A percentile compares a stretch with the other conserved stretches of the same genome.
Evolutionary conservation across 164 flowering plant genomes (phyloP).

Genomic region (Liriodendron chinense): DNA sequence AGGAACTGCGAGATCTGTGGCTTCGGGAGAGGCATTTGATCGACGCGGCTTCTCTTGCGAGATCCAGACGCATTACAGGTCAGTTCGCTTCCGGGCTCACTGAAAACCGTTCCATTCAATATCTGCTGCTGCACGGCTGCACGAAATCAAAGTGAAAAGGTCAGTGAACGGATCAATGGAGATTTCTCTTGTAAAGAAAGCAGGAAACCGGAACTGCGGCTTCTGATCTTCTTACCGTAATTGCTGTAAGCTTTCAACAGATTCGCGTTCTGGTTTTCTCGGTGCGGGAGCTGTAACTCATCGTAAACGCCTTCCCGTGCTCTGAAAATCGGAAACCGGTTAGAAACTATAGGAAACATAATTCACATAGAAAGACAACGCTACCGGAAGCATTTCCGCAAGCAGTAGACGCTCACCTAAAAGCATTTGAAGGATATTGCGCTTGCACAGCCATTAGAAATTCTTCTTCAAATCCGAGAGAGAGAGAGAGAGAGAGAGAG

Average conservation of each 20-base stretch:
- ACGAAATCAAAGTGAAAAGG: neutral
- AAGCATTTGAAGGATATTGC: conserved; percentile 17
- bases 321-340: conserved; percentile 3
- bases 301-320: conserved; percentile 7
- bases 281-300: conserved; percentile 6
- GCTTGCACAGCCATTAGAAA: conserved; percentile 21
- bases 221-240: conserved; percentile 4
- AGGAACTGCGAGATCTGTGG: conserved; percentile 4
- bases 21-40: conserved; percentile 8
- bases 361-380: neutral
- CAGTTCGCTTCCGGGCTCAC: conserved; percentile 31
- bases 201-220: too few relatives aligned
- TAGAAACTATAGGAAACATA: neutral
- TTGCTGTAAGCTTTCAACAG: conserved; percentile 2
- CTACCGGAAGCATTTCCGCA: neutral
- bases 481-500: conserved; percentile 3
- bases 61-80: conserved; percentile 33
- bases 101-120: conserved; percentile 23
- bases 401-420: conserved; percentile 8
- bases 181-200: neutral
- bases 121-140: conserved; percentile 15
- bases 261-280: conserved; percentile 1
- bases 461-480: neutral
- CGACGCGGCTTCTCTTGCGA: conserved; percentile 17
- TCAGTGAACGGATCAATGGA: neutral